A percentile compares a stretch with the other conserved stretches of the same genome.
These are phyloP conservation scores for Xylaria flabelliformis DNA, from an alignment of 495 filamentous ascomycete species.

Conservation along the genomic window DNA sequence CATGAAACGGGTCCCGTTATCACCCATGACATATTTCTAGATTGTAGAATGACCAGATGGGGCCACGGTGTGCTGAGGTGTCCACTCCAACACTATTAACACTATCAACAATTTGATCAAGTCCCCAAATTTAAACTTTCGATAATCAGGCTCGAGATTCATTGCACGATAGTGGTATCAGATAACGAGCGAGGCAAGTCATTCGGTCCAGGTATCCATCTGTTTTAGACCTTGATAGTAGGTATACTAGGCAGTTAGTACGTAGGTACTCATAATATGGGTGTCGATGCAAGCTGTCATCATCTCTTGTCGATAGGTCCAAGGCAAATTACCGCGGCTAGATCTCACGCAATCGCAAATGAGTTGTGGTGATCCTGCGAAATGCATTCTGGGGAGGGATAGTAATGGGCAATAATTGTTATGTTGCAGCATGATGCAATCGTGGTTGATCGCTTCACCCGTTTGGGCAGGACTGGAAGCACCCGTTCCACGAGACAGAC, in stretches of 20 bases:
- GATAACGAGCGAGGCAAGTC: conserved; percentile 17
- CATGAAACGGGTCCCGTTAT: conserved; percentile 16
- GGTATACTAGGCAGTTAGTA: no score
- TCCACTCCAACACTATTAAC: neutral
- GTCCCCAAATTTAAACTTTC: neutral
- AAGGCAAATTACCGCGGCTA: conserved; percentile 24
- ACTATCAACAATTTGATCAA: neutral
- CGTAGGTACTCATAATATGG: neutral
- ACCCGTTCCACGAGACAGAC: conserved; percentile 32
- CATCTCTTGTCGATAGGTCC: conserved; percentile 24
- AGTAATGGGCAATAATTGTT: conserved; percentile 21
- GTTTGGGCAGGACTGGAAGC: conserved; percentile 41
- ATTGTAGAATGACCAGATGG: conserved; percentile 1
- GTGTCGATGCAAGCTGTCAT: conserved; percentile 37
- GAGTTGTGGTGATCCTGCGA: conserved; percentile 14
- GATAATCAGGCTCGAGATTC: neutral
- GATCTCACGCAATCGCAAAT: conserved; percentile 32
- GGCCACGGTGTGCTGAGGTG: conserved; percentile 11
- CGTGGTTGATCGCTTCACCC: conserved; percentile 38
- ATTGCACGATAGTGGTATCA: conserved; percentile 13
- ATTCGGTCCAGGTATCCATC: neutral
- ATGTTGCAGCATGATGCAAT: conserved; percentile 41
- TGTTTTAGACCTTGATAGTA: neutral
- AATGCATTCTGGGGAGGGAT: conserved; percentile 2
- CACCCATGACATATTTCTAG: conserved; percentile 13